Base-by-base conservation (phyloP, 305 asterid genomes). In the Fraxinus sp. region DNA sequence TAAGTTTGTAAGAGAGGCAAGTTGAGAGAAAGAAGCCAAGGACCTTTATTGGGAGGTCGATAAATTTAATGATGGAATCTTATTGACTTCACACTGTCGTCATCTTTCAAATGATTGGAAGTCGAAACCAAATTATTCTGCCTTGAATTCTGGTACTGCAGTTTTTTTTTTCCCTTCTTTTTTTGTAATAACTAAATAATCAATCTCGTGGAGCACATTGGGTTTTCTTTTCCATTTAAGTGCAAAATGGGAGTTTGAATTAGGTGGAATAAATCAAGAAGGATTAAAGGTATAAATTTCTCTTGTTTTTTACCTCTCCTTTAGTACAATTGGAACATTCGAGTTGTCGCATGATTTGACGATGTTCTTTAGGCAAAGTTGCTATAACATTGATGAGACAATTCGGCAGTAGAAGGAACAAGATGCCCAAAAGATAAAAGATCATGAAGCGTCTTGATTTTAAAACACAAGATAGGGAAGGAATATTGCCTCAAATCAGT, bases 11-110 rank as follows among this genome's bases (percentile, higher is more conserved):
- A 85, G 75, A 83, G 83, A 24, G 43, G 79, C 87, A 83, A 81
- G 87, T 83, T 83, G 82, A n/a, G n/a, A 24, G 77, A 79, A 76
- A 82, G 52, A 37, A 18, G 82, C 79, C 43, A 83, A 55, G 49
- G 75, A 52, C 4, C 57, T 78, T 79, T 86, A 81, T 76, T 83
- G 89, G 89, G 88, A 86, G 82, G 75, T 86, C 80, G 77, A 80
- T 81, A 59, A 86, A 30, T 84, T 76, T 78, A 77, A 75, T 77
- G 85, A 86, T 62, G 84, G 85, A 86, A 86, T 88, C 88, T 85
- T 73, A 35, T 39, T 79, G 41, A 35, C 30, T 32, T 86, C 81
- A 79, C 77, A 36, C 72, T 83, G 41, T 57, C 80, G 73, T 82
- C 78, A 71, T 73, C 81, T 64, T 64, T 28, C 68, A 71, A 83